A percentile compares a stretch with the other conserved stretches of the same genome.
phyloP scores from a whole-genome alignment of 805 yeast species.

The Suhomyces kilbournensis region DNA sequence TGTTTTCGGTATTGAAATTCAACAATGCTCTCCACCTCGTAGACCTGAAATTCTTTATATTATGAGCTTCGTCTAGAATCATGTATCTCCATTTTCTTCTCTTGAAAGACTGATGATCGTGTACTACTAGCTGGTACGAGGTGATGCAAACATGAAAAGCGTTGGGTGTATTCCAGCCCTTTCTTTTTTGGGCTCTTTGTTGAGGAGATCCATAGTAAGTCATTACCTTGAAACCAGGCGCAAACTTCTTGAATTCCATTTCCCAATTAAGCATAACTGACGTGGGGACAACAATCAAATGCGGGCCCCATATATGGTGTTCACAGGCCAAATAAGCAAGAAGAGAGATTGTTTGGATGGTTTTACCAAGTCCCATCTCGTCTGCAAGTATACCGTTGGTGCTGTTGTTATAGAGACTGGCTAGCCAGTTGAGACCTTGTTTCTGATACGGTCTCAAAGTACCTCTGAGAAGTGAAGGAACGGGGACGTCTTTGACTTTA shows the following conservation, averaged over 20 bases:
- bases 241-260: conserved; percentile 97
- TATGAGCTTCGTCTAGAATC: conserved; percentile 98
- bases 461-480: conserved; percentile 77
- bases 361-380: conserved; percentile 98
- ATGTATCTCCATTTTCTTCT: conserved; percentile 93
- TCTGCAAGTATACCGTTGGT: conserved; percentile 98
- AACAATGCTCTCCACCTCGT: conserved; percentile 95
- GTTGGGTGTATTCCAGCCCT: conserved; percentile 97
- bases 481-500: conserved; percentile 61
- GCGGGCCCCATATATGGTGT: conserved; percentile 97
- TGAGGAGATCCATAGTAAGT: conserved; percentile 97
- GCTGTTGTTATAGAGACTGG: conserved; percentile 84
- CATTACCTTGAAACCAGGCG: conserved; percentile 94
- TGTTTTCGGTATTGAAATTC: conserved; percentile 87
- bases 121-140: conserved; percentile 95
- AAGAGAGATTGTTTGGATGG: conserved; percentile 91
- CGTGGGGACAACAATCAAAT: conserved; percentile 93
- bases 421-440: conserved; percentile 96
- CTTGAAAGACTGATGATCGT: conserved; percentile 90
- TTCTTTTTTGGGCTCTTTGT: conserved; percentile 91
- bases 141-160: conserved; percentile 96
- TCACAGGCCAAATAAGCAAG: conserved; percentile 88
- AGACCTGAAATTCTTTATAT: conserved; percentile 92
- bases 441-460: conserved; percentile 86
- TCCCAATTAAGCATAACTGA: conserved; percentile 98